Conservation (phyloP, 208 protist genomes). For the Trypanosoma brucei region DNA sequence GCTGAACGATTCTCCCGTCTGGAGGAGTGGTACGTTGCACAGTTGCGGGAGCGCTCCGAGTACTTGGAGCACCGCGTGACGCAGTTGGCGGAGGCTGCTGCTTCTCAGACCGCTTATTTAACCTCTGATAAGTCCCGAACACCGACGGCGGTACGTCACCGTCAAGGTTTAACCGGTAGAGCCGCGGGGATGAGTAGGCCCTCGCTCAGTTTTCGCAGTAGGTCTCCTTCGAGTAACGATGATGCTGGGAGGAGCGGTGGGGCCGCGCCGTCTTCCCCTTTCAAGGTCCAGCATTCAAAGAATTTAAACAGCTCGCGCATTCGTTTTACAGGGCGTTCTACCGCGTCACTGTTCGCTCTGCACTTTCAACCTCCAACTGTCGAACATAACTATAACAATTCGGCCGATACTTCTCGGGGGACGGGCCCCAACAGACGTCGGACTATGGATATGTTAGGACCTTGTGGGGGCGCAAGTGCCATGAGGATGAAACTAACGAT, state of each 20-base stretch:
- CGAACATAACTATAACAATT: not conserved
- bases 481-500: not conserved
- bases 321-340: not conserved
- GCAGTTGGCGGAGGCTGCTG: slow-evolving; percentile 24
- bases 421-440: not conserved
- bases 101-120: not conserved
- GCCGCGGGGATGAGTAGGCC: not conserved
- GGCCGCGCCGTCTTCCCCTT: not conserved
- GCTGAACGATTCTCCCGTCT: slow-evolving; percentile 46
- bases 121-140: slow-evolving; percentile 3
- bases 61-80: slow-evolving; percentile 46
- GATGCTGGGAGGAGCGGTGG: not conserved
- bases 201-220: not conserved
- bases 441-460: not conserved
- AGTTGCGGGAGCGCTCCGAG: slow-evolving; percentile 41
- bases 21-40: slow-evolving; percentile 44
- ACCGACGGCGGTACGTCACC: slow-evolving; percentile 8
- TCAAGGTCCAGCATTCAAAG: not conserved
- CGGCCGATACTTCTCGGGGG: not conserved
- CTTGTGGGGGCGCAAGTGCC: not conserved
- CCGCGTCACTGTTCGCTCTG: not conserved
- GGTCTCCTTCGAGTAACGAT: not conserved
- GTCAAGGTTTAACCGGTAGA: not conserved
- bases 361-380: not conserved
- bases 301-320: slow-evolving; percentile 4